Conservation (phyloP, 1,284 basidiomycete species). For the Cryptococcus maquisensis region DNA sequence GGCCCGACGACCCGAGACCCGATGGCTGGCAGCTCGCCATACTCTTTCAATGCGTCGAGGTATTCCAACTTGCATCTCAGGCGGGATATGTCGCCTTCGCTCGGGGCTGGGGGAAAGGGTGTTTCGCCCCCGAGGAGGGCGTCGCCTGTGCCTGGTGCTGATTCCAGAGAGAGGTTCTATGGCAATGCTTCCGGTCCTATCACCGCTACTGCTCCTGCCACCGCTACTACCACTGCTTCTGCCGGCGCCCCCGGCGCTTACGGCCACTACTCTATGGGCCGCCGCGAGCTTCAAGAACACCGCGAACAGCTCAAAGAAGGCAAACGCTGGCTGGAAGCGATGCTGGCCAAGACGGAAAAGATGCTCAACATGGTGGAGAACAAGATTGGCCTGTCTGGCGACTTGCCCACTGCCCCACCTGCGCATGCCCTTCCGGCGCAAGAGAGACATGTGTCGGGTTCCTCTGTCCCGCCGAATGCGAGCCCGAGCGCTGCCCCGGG, state of each 20-base stretch:
- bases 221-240: constrained; percentile 1
- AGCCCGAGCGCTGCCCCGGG: constrained; percentile 2
- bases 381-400: constrained; percentile 32
- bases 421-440: neutral
- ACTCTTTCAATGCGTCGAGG: constrained; percentile 22
- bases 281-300: constrained; percentile 45
- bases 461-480: neutral
- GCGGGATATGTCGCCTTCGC: constrained; percentile 26
- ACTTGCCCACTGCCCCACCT: constrained; percentile 4
- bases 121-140: constrained; percentile 23
- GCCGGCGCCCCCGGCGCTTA: constrained; percentile 12
- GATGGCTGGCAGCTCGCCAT: constrained; percentile 25
- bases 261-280: constrained; percentile 36
- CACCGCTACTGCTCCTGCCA: constrained; percentile 1
- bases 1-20: constrained; percentile 38
- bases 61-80: constrained; percentile 31
- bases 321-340: constrained; percentile 46
- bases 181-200: constrained; percentile 1
- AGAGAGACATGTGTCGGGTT: neutral
- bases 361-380: constrained; percentile 44
- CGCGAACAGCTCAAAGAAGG: constrained; percentile 48
- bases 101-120: constrained; percentile 13
- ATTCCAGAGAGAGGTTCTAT: constrained; percentile 18
- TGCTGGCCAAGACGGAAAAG: constrained; percentile 46
- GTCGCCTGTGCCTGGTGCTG: constrained; percentile 25